phyloP scores from a whole-genome alignment of 2,329 filamentous ascomycete genomes.

The Coniosporium tulheliwenetii region DNA sequence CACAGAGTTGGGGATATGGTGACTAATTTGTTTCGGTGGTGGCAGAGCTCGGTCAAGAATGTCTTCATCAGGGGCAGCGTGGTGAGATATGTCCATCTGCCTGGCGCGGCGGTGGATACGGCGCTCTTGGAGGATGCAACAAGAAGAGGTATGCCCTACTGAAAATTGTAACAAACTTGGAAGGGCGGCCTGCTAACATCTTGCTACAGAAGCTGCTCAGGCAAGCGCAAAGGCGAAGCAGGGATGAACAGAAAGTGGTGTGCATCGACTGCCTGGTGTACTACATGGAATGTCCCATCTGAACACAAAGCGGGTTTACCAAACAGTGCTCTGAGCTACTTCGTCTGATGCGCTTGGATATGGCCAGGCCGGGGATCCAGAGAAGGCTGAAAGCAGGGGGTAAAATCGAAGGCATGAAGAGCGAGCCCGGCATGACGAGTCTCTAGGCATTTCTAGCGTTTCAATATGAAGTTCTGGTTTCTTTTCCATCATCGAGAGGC shows the following conservation, averaged over 20 bases:
- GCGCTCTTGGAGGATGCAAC: conserved; percentile 83
- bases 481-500: no score
- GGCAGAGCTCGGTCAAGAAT: conserved; percentile 69
- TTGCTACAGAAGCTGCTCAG: conserved; percentile 12
- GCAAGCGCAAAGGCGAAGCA: conserved; percentile 18
- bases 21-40: background rate
- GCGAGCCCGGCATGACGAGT: no score
- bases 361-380: no score
- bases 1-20: background rate
- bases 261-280: no score
- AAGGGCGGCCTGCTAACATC: conserved; percentile 1
- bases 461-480: no score
- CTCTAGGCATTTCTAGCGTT: no score
- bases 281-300: no score
- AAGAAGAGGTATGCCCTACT: conserved; percentile 48
- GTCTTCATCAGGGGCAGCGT: conserved; percentile 91
- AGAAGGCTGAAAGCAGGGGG: no score
- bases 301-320: no score
- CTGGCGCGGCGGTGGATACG: conserved; percentile 67
- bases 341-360: no score
- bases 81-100: conserved; percentile 82
- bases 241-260: conserved; percentile 4
- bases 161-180: background rate
- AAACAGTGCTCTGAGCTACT: no score
- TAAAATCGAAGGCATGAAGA: no score